phyloP scores from a whole-genome alignment of 1,139 yeast species.

The Blastobotrys raffinosifermentans region DNA sequence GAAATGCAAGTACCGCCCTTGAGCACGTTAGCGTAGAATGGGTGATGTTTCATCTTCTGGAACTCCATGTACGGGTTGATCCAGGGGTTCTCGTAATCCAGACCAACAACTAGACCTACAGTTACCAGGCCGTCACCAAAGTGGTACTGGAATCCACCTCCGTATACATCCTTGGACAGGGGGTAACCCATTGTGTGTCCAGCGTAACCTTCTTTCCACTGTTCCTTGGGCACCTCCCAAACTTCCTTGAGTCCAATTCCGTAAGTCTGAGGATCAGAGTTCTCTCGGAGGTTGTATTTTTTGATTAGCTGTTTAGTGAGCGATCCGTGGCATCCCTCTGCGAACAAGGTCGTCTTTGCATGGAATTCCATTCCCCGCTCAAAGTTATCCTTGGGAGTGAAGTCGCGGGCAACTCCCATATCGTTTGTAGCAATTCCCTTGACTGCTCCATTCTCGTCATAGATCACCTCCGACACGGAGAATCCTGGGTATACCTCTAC shows the following conservation, averaged over 20 bases:
- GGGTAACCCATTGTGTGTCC: conserved; percentile 90
- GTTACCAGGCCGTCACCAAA: conserved; percentile 90
- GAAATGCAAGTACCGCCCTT: conserved; percentile 89
- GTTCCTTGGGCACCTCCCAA: conserved; percentile 89
- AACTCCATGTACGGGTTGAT: conserved; percentile 93
- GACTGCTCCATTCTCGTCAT: conserved; percentile 48
- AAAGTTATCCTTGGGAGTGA: conserved; percentile 70
- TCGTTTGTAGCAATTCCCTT: conserved; percentile 93
- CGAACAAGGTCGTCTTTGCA: conserved; percentile 78
- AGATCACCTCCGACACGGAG: conserved; percentile 77
- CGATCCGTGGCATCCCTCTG: conserved; percentile 98
- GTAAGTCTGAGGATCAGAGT: conserved; percentile 76
- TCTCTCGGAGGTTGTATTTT: conserved; percentile 60
- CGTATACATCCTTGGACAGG: conserved; percentile 65
- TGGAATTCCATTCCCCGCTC: conserved; percentile 97
- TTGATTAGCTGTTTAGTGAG: conserved; percentile 69
- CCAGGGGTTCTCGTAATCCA: conserved; percentile 92
- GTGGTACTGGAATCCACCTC: conserved; percentile 97
- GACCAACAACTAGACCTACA: conserved; percentile 85
- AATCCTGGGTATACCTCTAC: conserved; percentile 92
- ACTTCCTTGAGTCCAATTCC: conserved; percentile 95
- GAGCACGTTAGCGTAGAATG: conserved; percentile 67
- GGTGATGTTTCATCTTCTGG: conserved; percentile 89
- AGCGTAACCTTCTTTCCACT: conserved; percentile 75
- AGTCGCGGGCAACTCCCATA: conserved; percentile 72